Evolutionary conservation across 179 eudicot genomes (phyloP).

Genomic region (Spergularia azorica): DNA sequence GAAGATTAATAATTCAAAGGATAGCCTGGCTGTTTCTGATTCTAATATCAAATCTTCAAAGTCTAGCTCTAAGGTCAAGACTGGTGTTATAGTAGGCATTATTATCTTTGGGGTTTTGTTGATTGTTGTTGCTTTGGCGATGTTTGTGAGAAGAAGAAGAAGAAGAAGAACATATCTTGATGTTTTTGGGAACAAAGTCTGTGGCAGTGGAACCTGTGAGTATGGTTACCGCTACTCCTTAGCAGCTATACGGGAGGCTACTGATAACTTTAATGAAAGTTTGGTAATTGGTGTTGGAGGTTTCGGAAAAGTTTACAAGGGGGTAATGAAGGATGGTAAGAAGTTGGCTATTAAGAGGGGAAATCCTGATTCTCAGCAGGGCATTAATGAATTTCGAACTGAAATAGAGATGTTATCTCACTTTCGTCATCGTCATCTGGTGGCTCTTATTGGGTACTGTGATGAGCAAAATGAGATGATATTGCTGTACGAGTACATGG

Average conservation of each 20-base stretch:
- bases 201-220: conserved; percentile 14
- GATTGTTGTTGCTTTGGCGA: background rate
- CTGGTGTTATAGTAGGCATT: background rate
- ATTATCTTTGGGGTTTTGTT: background rate
- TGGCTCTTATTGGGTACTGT: conserved; percentile 17
- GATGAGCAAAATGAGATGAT: conserved; percentile 21
- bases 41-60: background rate
- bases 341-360: conserved; percentile 17
- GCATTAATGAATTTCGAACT: conserved; percentile 16
- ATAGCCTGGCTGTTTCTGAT: conserved; percentile 10
- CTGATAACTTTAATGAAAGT: conserved; percentile 16
- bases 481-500: conserved; percentile 18
- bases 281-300: conserved; percentile 22
- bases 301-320: conserved; percentile 12
- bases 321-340: conserved; percentile 8
- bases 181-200: conserved; percentile 13
- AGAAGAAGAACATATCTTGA: conserved; percentile 14
- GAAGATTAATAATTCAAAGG: conserved; percentile 18
- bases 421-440: conserved; percentile 19
- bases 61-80: conserved; percentile 17
- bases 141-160: conserved; percentile 4
- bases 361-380: conserved; percentile 21
- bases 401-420: conserved; percentile 20
- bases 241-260: conserved; percentile 15
- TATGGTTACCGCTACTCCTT: conserved; percentile 10